A percentile compares a stretch with the other conserved stretches of the same genome.
phyloP scores from a whole-genome alignment of 768 basidiomycete genomes.

The Mycena chlorophos region DNA sequence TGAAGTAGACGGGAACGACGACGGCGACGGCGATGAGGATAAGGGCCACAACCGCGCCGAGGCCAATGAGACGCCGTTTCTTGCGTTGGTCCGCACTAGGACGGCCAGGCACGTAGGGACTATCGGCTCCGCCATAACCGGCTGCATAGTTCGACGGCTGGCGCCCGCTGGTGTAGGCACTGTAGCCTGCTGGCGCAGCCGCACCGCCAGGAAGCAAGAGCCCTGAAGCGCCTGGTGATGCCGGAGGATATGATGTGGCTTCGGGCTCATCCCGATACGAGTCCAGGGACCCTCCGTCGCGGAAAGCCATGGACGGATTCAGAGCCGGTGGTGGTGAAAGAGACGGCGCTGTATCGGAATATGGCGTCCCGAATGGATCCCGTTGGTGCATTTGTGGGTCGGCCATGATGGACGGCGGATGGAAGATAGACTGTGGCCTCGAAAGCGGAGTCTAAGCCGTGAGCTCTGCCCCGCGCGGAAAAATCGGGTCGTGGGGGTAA shows the following conservation, averaged over 20 bases:
- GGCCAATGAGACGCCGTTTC: not conserved
- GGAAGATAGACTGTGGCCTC: too few relatives aligned
- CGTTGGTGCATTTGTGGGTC: too few relatives aligned
- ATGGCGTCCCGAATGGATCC: too few relatives aligned
- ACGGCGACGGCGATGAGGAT: constrained; percentile 46
- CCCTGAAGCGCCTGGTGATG: not conserved
- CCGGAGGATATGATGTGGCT: not conserved
- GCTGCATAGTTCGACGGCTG: not conserved
- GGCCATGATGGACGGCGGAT: too few relatives aligned
- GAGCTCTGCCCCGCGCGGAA: too few relatives aligned
- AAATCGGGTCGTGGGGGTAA: too few relatives aligned
- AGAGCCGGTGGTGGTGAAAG: not conserved
- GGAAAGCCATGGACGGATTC: not conserved
- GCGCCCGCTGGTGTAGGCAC: not conserved
- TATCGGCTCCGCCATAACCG: not conserved
- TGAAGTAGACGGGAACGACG: constrained; percentile 59
- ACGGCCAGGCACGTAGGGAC: not conserved
- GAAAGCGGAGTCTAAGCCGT: too few relatives aligned
- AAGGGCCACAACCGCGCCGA: constrained; percentile 39
- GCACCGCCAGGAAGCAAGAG: not conserved
- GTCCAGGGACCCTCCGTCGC: not conserved
- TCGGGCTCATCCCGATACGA: not conserved
- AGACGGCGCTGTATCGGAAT: not conserved
- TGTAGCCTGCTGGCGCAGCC: not conserved
- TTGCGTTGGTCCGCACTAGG: not conserved